These are phyloP conservation scores for Phialocephala sp. DNA, from an alignment of 2,329 filamentous ascomycete genomes.

Conservation along the genomic window DNA sequence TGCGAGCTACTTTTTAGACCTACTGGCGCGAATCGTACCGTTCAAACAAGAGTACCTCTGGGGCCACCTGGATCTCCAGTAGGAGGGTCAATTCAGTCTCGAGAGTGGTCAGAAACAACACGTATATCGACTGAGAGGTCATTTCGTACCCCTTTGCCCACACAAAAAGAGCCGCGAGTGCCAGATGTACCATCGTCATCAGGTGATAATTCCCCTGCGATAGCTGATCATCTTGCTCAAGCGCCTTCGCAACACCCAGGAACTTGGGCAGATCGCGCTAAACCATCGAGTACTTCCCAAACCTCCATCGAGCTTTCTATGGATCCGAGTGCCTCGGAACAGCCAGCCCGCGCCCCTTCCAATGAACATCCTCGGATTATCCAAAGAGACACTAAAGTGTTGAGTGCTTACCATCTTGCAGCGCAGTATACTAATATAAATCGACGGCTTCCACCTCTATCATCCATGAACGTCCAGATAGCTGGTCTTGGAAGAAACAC, in stretches of 20 bases:
- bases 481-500: no score
- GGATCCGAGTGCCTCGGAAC: background rate
- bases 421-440: background rate
- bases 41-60: background rate
- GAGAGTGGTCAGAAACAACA: background rate
- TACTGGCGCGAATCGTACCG: no score
- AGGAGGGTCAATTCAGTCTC: background rate
- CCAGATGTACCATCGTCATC: background rate
- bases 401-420: background rate
- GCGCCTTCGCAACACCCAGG: background rate
- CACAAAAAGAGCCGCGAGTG: background rate
- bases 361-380: background rate
- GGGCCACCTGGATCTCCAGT: background rate
- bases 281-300: background rate
- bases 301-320: background rate
- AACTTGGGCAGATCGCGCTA: background rate
- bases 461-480: background rate
- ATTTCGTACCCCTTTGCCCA: conserved; percentile 4
- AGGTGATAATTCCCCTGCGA: background rate
- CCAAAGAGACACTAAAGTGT: no score
- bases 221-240: background rate
- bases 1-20: background rate
- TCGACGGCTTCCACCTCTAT: background rate
- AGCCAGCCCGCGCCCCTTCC: no score
- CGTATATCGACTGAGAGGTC: background rate